Percentiles rank a stretch among this genome's conserved stretches.
Evolutionary conservation across 1,139 yeast species (phyloP).

Genomic region (Pichia sp.): DNA sequence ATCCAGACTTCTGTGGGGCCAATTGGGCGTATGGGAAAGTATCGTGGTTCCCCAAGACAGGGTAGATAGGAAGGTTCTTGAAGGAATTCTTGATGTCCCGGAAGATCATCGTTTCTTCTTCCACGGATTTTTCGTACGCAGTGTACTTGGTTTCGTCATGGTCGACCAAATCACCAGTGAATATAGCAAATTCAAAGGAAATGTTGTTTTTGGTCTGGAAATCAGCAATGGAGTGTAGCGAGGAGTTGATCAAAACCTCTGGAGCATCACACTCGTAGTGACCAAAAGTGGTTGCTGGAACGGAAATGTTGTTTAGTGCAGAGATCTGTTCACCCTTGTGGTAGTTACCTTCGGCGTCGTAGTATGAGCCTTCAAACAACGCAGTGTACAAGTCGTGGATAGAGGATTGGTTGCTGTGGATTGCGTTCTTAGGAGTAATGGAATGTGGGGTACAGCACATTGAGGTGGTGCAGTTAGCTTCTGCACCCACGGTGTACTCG

Average conservation of each 20-base stretch:
- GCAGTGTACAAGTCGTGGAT: slow-evolving; percentile 21
- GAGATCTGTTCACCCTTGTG: slow-evolving; percentile 15
- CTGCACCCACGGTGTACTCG: slow-evolving; percentile 56
- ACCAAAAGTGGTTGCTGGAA: slow-evolving; percentile 60
- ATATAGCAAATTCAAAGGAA: slow-evolving; percentile 54
- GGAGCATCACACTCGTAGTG: slow-evolving; percentile 64
- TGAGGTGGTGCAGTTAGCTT: slow-evolving; percentile 52
- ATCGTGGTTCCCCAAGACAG: slow-evolving; percentile 70
- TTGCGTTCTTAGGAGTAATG: slow-evolving; percentile 32
- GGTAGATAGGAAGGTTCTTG: slow-evolving; percentile 53
- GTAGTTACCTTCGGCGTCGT: slow-evolving; percentile 21
- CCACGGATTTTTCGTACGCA: slow-evolving; percentile 44
- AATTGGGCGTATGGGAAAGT: slow-evolving; percentile 69
- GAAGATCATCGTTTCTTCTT: slow-evolving; percentile 49
- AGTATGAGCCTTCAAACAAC: slow-evolving; percentile 26
- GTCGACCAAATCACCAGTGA: slow-evolving; percentile 57
- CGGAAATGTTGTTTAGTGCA: slow-evolving; percentile 10
- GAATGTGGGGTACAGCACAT: slow-evolving; percentile 46
- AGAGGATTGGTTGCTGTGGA: slow-evolving; percentile 22
- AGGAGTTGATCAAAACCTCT: slow-evolving; percentile 51
- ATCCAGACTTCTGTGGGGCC: slow-evolving; percentile 51
- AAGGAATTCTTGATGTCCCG: slow-evolving; percentile 53
- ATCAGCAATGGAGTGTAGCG: slow-evolving; percentile 44
- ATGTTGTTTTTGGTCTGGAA: slow-evolving; percentile 33
- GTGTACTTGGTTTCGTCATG: slow-evolving; percentile 39